Evolutionary conservation across 495 filamentous ascomycete genomes (phyloP), one percentile per base, ranked within the genome.

Genomic region (Schizothecium vesticola): DNA sequence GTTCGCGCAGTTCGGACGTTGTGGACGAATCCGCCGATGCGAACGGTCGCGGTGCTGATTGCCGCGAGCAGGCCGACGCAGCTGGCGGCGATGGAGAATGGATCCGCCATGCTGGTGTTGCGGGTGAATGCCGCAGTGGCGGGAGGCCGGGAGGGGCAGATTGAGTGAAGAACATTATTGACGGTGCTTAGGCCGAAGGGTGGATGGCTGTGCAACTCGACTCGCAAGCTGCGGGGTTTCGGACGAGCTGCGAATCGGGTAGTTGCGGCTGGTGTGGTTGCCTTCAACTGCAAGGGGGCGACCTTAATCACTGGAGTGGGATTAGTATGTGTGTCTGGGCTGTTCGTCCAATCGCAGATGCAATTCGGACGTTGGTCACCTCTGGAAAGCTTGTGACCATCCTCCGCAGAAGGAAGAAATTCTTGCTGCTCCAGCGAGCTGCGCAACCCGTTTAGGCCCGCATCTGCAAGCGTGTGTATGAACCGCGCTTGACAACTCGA

Each of bases 31-130:
- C 24, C 56, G 51, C 11, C 28, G 51, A 65, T 65, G 9, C 63
- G 63, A 3, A 29, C 21, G 3, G 63, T 57, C 19, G 56, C 43
- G n/a, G 63, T 56, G 16, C 6, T 16, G 11, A 65, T 65, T 28
- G 63, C 56, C 25, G 36, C 43, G 25, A 65, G 16, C 22, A 65
- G 51, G 43, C 13, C 63, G n/a, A 65, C 63, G 63, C 63, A 65
- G 63, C 63, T 57, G 63, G 63, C 56, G 43, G 43, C 63, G 51
- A 65, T 65, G 22, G 63, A 65, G 24, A 65, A 58, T 21, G 63
- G 63, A 29, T 65, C 63, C 13, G 63, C 63, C 63, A 65, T 65
- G 33, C 3, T 65, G 61, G 3, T 63, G 59, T 19, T 25, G 59
- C n/a, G n/a, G n/a, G n/a, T n/a, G n/a, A n/a, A n/a, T n/a, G n/a